Base-by-base conservation (phyloP, 805 yeast genomes). In the Metahyphopichia silvanorum region DNA sequence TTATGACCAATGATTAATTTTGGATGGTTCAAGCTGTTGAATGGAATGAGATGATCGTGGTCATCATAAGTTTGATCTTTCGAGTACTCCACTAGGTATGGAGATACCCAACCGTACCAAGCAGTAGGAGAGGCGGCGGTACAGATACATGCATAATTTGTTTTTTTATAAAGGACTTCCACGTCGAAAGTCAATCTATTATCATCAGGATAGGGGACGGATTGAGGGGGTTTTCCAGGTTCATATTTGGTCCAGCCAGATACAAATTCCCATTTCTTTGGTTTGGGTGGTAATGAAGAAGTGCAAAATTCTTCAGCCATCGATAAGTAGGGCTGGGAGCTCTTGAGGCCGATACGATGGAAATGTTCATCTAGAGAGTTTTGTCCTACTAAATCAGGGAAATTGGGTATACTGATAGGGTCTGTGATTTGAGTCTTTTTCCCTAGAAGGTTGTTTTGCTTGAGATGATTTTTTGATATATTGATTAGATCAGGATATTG, bases 101-200 rank as follows among this genome's bases (percentile, higher is more conserved):
- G 98, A 0, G 96, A 87, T 6, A 87, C 79, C 99, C 99, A 93
- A 0, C 81, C 79, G 51, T 89, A 93, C 95, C 97, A 88, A 0
- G 96, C 95, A 7, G 71, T 64, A 0, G 69, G 53, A 0, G 96
- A 78, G 2, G 71, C 79, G 8, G 96, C 95, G 0, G 85, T 74
- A 2, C 96, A 96, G 57, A 93, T 52, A 0, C 84, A 76, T 0
- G 98, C 81, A 51, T 77, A 89, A 3, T 71, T 74, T 0, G 93
- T 76, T 1, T 77, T 57, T 43, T 86, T 81, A 58, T 87, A 89
- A 49, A 89, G 53, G 0, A 82, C 86, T 54, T 93, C 99, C 8
- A 86, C 89, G 57, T 93, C 99, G 55, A 91, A 91, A 0, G 84
- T 88, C 9, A 93, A 49, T 2, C 75, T 77, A 25, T 78, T 70